A percentile compares a stretch with the other conserved stretches of the same genome.
Conservation (phyloP, 129 eudicot species). For the Flaveria trinervia region DNA sequence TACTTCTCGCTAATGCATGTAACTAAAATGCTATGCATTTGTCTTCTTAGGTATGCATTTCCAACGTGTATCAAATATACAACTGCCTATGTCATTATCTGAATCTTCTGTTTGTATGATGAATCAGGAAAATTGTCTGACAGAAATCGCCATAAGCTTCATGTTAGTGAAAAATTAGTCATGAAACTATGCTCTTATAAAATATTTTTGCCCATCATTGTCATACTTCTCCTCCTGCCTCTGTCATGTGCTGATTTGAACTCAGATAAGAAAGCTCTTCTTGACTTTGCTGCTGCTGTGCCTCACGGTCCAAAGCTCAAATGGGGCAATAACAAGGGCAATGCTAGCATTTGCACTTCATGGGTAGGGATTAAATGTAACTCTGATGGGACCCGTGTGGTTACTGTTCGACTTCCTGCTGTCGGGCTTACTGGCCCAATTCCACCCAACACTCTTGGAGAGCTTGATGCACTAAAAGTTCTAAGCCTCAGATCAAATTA, state of each 20-base stretch:
- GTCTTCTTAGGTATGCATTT: neutral
- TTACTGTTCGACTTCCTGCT: slow-evolving; percentile 64
- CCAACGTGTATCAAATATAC: neutral
- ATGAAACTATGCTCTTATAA: slow-evolving; percentile 42
- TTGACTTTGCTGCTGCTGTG: slow-evolving; percentile 54
- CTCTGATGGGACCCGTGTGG: slow-evolving; percentile 45
- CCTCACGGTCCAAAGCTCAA: slow-evolving; percentile 71
- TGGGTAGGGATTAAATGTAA: slow-evolving; percentile 71
- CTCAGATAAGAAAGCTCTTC: slow-evolving; percentile 66
- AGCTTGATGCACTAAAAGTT: slow-evolving; percentile 46
- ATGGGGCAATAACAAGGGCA: slow-evolving; percentile 44
- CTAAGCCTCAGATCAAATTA: slow-evolving; percentile 78
- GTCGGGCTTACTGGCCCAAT: slow-evolving; percentile 72
- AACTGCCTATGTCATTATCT: slow-evolving; percentile 8
- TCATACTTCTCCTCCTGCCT: slow-evolving; percentile 49
- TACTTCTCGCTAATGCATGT: neutral
- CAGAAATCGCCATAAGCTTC: slow-evolving; percentile 13
- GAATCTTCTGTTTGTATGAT: slow-evolving; percentile 19
- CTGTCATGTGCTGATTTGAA: slow-evolving; percentile 43
- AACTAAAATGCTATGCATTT: neutral
- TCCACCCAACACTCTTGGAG: slow-evolving; percentile 64
- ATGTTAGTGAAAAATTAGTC: slow-evolving; percentile 26
- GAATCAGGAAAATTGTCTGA: slow-evolving; percentile 32
- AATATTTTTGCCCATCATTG: slow-evolving; percentile 31
- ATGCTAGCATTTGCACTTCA: slow-evolving; percentile 51